These are phyloP conservation scores for Coleophoma eucalyptorum DNA, from an alignment of 2,329 filamentous ascomycete species.

Conservation along the genomic window DNA sequence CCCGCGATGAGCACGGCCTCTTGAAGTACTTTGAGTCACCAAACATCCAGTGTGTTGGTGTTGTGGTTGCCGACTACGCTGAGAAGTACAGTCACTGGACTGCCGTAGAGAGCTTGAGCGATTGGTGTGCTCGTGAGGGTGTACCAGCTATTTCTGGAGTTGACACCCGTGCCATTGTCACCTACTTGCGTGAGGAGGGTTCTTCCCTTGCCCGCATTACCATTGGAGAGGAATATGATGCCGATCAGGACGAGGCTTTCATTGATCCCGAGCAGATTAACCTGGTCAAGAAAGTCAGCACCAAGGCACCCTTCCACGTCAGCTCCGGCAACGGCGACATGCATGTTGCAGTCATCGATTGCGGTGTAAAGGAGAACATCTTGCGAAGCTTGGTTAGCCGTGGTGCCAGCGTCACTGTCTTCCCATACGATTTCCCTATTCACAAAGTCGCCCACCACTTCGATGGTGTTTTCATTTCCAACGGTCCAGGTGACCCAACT, in stretches of 20 bases:
- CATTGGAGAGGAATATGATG: conserved; percentile 96
- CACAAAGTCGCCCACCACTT: conserved; percentile 98
- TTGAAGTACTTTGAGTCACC: conserved; percentile 98
- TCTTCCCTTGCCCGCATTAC: conserved; percentile 94
- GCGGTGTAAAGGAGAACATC: conserved; percentile 99
- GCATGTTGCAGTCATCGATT: conserved; percentile 94
- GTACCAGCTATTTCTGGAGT: conserved; percentile 95
- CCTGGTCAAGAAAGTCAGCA: conserved; percentile 92
- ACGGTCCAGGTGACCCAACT: conserved; percentile 95
- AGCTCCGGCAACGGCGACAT: conserved; percentile 77
- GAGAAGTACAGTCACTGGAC: conserved; percentile 98
- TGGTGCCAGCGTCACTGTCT: conserved; percentile 87
- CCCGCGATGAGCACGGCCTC: conserved; percentile 83
- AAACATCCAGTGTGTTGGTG: conserved; percentile 92
- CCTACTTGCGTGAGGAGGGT: conserved; percentile 90
- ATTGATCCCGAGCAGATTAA: conserved; percentile 96
- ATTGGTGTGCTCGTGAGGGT: conserved; percentile 96
- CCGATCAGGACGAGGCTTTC: conserved; percentile 95
- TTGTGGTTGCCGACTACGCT: conserved; percentile 93
- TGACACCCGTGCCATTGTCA: conserved; percentile 95
- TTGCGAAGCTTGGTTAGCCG: conserved; percentile 89
- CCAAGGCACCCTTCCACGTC: conserved; percentile 96
- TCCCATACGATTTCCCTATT: conserved; percentile 96
- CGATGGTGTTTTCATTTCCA: conserved; percentile 98
- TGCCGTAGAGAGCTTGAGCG: conserved; percentile 84